Evolutionary conservation across 202 grass and related monocot species (phyloP), one percentile per base, ranked within the genome.

Genomic region (Eragrostis tef): DNA sequence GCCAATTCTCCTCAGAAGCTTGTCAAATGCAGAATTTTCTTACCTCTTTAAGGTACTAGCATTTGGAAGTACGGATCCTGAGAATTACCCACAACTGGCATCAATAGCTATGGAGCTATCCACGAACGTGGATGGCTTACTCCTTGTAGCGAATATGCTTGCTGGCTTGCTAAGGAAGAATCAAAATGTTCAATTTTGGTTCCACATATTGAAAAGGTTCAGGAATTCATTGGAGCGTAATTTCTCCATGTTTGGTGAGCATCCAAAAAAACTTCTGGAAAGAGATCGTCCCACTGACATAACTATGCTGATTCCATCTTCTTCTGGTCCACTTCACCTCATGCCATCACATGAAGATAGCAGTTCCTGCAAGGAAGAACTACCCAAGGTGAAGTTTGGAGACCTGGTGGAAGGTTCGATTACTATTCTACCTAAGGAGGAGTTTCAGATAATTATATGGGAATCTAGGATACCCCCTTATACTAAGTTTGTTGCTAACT

Each of bases 11-110:
- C 10, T 71, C 2, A 21, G 43, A 29, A 58, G 7, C 24, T 22
- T 84, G 16, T 59, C 81, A 5, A 3, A 8, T 12, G 81, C 51
- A 10, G 80, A 84, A 21, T 84, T 48, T 27, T 9, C 50, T 21
- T 82, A 76, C 39, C 81, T 76, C 9, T 84, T 83, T 39, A 75
- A 83, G 61, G 50, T 34, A 2, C 71, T 83, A 8, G 49, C 73
- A 2, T 83, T 83, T 15, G 71, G 81, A 21, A 83, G 81, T 7
- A 11, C 62, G 6, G 25, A 83, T 11, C 81, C 36, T 13, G 24
- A 15, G 8, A 19, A 76, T 7, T 36, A 67, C 36, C 81, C 81
- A 9, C 36, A 13, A 24, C 14, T 79, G 59, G 41, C 12, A 57
- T 67, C 48, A 8, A 39, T 80, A 66, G 75, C 47, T 0, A 46